phyloP scores from a whole-genome alignment of 176 grass and related monocot genomes.

The Themeda triandra region DNA sequence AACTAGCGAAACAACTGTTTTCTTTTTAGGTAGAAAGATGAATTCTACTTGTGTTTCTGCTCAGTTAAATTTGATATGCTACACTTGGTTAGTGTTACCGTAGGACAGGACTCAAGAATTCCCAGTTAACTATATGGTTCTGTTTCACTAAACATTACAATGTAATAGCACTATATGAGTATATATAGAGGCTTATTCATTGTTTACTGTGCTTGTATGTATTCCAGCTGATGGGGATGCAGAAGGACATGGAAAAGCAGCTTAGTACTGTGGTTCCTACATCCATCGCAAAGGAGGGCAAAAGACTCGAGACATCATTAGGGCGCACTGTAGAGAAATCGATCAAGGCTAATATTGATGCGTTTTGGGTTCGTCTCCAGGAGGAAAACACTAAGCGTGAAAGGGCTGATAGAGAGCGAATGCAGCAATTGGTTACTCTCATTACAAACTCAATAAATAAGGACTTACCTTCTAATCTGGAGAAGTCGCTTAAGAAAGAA shows the following conservation, averaged over 20 bases:
- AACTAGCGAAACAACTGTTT: background rate
- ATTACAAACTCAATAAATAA: conserved; percentile 73
- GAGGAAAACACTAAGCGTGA: conserved; percentile 80
- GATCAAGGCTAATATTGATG: conserved; percentile 73
- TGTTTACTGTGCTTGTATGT: conserved; percentile 15
- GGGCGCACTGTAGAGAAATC: conserved; percentile 83
- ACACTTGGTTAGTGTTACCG: background rate
- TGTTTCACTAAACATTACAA: background rate
- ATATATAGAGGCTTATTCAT: background rate
- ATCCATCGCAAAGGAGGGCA: conserved; percentile 85
- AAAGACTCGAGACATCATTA: conserved; percentile 71
- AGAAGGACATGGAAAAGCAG: conserved; percentile 93
- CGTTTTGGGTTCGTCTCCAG: conserved; percentile 70
- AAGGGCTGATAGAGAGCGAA: conserved; percentile 73
- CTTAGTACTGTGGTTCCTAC: conserved; percentile 47
- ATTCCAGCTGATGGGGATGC: conserved; percentile 74
- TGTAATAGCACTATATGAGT: background rate
- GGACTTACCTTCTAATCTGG: conserved; percentile 68
- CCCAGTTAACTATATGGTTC: background rate
- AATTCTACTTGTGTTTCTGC: background rate
- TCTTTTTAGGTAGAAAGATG: background rate
- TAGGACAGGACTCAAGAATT: background rate
- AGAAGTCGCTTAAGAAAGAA: conserved; percentile 88
- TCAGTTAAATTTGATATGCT: conserved; percentile 6
- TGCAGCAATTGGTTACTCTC: conserved; percentile 69